These are phyloP conservation scores for Clarireedia homoeocarpa DNA, from an alignment of 2,329 filamentous ascomycete genomes.

Conservation along the genomic window DNA sequence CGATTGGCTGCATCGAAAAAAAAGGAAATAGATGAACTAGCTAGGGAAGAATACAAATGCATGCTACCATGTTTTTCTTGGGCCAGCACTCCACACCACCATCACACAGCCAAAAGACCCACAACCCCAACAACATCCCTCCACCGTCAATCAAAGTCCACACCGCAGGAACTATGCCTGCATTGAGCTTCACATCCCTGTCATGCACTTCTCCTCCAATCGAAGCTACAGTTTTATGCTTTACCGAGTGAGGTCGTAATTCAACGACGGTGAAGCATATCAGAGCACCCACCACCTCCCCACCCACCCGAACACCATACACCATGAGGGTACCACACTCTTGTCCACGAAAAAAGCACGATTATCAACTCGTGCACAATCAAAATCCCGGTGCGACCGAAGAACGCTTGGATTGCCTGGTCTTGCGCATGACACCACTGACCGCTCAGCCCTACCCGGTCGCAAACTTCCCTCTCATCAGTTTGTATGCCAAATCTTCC, in stretches of 20 bases:
- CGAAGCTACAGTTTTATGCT: background rate
- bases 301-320: background rate
- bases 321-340: background rate
- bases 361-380: slow-evolving; percentile 1
- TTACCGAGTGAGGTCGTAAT: slow-evolving; percentile 10
- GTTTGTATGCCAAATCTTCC: slow-evolving; percentile 5
- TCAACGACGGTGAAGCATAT: slow-evolving; percentile 12
- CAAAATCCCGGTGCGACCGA: slow-evolving; percentile 4
- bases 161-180: slow-evolving; percentile 13
- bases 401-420: slow-evolving; percentile 1
- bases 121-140: slow-evolving; percentile 3
- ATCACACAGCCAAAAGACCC: background rate
- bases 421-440: slow-evolving; percentile 11
- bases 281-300: background rate
- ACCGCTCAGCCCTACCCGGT: slow-evolving; percentile 22
- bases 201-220: slow-evolving; percentile 10
- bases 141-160: slow-evolving; percentile 12
- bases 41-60: background rate
- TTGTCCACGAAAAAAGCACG: background rate
- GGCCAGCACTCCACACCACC: slow-evolving; percentile 3
- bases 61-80: background rate
- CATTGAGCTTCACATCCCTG: slow-evolving; percentile 4
- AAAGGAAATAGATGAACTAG: background rate
- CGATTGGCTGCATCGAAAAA: slow-evolving; percentile 1
- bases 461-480: slow-evolving; percentile 1